phyloP scores from a whole-genome alignment of 2,329 filamentous ascomycete genomes.

The Botryotinia calthae region DNA sequence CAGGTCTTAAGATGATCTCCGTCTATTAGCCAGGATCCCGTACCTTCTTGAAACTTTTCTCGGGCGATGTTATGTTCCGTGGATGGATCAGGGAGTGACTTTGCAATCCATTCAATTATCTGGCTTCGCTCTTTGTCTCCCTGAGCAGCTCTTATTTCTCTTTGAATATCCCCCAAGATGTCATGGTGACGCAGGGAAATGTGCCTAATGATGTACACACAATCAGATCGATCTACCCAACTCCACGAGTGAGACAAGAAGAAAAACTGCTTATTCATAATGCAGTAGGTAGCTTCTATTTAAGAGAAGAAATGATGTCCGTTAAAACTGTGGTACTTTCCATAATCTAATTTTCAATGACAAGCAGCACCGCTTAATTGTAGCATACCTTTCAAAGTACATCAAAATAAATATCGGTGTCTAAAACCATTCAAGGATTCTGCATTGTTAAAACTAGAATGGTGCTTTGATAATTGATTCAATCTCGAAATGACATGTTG shows the following conservation, averaged over 20 bases:
- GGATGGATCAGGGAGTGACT: conserved; percentile 20
- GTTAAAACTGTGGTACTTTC: neutral
- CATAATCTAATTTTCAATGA: rapidly evolving
- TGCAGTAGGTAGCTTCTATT: neutral
- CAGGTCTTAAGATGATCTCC: conserved; percentile 16
- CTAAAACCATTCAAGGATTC: neutral
- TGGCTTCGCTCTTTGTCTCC: neutral
- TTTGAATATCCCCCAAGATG: neutral
- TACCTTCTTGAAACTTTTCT: conserved; percentile 18
- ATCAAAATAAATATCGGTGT: no score
- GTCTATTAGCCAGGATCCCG: conserved; percentile 26
- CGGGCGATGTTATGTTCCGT: conserved; percentile 23
- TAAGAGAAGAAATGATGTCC: rapidly evolving
- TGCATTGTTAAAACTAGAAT: neutral
- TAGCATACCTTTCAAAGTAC: neutral
- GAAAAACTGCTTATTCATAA: rapidly evolving
- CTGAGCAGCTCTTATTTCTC: neutral
- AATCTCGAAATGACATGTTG: neutral
- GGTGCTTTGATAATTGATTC: neutral
- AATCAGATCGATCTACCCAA: neutral
- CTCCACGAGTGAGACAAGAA: neutral
- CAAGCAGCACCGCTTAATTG: neutral
- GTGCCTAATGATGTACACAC: neutral
- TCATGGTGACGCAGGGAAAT: neutral
- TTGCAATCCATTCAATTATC: neutral